Base-by-base conservation (phyloP, 371 early-diverging fungal species). In the Mucor velutinosus region DNA sequence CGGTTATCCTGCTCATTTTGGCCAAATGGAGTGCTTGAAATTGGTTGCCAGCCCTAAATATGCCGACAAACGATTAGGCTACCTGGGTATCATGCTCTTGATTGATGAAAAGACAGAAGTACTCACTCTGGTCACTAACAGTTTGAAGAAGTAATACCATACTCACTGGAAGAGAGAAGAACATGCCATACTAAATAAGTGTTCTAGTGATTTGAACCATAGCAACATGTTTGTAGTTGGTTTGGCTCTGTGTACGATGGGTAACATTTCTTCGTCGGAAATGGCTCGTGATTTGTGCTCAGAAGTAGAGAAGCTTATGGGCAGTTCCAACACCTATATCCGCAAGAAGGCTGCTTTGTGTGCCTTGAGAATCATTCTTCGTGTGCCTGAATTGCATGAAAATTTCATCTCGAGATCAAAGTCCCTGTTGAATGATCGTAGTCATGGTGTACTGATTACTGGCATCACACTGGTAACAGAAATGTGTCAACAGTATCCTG, bases 21-120 rank as follows among this genome's bases (percentile, higher is more conserved):
- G 99, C 17, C 98, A 99, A 84, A 96, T 99, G 71, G 98, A 99
- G 76, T 99, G 97, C 74, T 80, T 99, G 51, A 99, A 99, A 79
- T 80, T 99, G 58, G 98, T 95, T 2, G 98, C 97, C 27, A 93
- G 94, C 27, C 91, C 94, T 10, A 83, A 91, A 68, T 98, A 95
- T 78, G 86, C 96, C 7, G 98, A 99, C 78, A 99, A 99, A 78
- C 90, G 98, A 56, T 79, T 99, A 33, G 98, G 98, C 14, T 98
- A 99, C 78, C 86, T 99, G 60, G 99, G 98, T 33, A 97, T 95
- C 65, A 95, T 95, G 94, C 87, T 98, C 39, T 80, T 99, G 56
- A 86, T 99, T 63, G 99, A 99, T 77, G 98, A 98, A 81, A 96
- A 96, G 75, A 97, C 97, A 64, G 97, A 97, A 72, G 92, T 95